Evolutionary conservation across 169 alveolate species (phyloP).

Genomic region (Plasmodium billcollinsi): DNA sequence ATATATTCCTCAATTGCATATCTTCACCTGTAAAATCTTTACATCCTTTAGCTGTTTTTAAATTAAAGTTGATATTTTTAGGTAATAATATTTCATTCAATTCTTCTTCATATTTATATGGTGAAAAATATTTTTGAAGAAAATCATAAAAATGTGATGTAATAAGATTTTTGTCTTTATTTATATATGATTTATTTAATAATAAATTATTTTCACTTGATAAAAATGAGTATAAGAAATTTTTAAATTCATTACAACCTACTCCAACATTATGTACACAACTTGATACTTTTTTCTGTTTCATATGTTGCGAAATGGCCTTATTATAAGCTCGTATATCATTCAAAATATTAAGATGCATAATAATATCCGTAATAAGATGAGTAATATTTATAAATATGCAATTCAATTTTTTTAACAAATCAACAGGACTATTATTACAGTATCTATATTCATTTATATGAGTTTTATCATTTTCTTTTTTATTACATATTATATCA

Average conservation of each 20-base stretch:
- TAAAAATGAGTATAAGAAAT: slow-evolving; percentile 56
- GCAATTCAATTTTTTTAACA: slow-evolving; percentile 20
- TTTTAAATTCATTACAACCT: slow-evolving; percentile 69
- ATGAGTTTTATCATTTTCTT: not conserved
- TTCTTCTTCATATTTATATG: slow-evolving; percentile 30
- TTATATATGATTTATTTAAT: slow-evolving; percentile 13
- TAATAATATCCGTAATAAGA: slow-evolving; percentile 51
- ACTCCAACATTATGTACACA: slow-evolving; percentile 54
- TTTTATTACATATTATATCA: not conserved
- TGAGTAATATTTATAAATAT: slow-evolving; percentile 23
- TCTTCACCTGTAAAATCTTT: slow-evolving; percentile 94
- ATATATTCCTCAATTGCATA: slow-evolving; percentile 93
- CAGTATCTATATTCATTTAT: slow-evolving; percentile 7
- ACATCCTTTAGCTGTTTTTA: slow-evolving; percentile 97
- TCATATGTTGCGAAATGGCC: slow-evolving; percentile 39
- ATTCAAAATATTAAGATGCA: slow-evolving; percentile 64
- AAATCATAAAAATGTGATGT: slow-evolving; percentile 4
- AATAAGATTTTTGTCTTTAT: slow-evolving; percentile 14
- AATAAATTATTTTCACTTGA: not conserved
- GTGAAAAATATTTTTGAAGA: slow-evolving; percentile 11
- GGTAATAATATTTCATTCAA: slow-evolving; percentile 76
- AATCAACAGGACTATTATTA: slow-evolving; percentile 6
- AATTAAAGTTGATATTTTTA: slow-evolving; percentile 83
- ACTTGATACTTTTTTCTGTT: slow-evolving; percentile 58
- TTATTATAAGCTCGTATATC: slow-evolving; percentile 71